These are phyloP conservation scores for Globisporangium perplexum DNA, from an alignment of 352 stramenopile species.

Conservation along the genomic window DNA sequence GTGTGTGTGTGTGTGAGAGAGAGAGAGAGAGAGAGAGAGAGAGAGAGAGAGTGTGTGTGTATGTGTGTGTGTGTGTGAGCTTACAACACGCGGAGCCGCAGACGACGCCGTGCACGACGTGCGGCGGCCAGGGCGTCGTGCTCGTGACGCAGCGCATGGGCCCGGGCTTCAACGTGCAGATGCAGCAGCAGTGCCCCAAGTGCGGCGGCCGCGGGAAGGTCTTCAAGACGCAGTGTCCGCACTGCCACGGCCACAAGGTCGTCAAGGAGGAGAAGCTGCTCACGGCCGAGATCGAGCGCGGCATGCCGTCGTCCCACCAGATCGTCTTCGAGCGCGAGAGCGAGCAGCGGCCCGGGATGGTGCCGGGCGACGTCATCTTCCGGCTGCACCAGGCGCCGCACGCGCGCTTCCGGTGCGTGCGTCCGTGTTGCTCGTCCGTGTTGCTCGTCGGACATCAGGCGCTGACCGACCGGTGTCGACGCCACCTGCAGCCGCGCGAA, in stretches of 20 bases:
- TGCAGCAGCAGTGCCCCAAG: conserved; percentile 84
- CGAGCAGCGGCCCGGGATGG: conserved; percentile 77
- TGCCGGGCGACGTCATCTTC: conserved; percentile 95
- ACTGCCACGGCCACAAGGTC: conserved; percentile 80
- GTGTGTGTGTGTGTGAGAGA: too few species aligned
- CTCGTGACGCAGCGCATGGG: conserved; percentile 82
- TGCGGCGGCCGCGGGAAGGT: conserved; percentile 87
- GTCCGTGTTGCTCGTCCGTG: not conserved
- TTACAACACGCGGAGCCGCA: too few species aligned
- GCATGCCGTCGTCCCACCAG: conserved; percentile 78
- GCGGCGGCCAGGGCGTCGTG: conserved; percentile 63
- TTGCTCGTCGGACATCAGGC: not conserved
- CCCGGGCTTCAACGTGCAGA: conserved; percentile 84
- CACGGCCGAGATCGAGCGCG: conserved; percentile 69
- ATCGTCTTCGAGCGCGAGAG: conserved; percentile 86
- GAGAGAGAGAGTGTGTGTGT: too few species aligned
- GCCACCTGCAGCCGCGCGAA: conserved; percentile 68
- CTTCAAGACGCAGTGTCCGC: conserved; percentile 94
- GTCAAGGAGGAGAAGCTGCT: conserved; percentile 78
- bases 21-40: too few species aligned
- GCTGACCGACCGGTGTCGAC: too few species aligned
- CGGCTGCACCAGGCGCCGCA: conserved; percentile 89
- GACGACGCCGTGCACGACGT: conserved; percentile 70
- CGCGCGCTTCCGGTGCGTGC: conserved; percentile 72
- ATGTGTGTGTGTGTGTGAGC: too few species aligned